Evolutionary conservation across 2,329 filamentous ascomycete genomes (phyloP), one percentile per base, ranked within the genome.

Genomic region (Fusarium pseudonygamai): DNA sequence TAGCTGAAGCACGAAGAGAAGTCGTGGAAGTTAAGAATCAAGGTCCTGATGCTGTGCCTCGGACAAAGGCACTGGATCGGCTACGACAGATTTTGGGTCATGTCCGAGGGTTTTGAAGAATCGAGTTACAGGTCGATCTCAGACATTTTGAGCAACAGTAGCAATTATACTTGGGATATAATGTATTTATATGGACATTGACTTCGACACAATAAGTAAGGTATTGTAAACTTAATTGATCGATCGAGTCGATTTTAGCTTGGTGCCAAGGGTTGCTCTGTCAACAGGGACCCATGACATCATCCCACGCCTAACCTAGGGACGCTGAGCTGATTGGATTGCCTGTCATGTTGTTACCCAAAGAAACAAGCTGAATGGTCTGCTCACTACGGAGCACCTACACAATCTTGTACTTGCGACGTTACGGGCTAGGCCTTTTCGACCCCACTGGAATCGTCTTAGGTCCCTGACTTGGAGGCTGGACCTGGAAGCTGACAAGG

Each of bases 1-100:
- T 90, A 15, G 82, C 84, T 56, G 85, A 88, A 68, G 91, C 91
- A 8, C 83, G 83, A 64, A 80, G 81, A 50, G 91, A 93, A 78
- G 79, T 93, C 26, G 82, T 87, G 53, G 78, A 83, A 32, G 78
- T 85, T 30, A 57, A 66, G 36, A 57, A 63, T 14, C 53, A 37
- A 20, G 78, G 82, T 59, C 34, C 59, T 53, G 39, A 52, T 59
- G 60, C 59, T 22, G 56, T 43, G 11, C 50, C 71, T 15, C 75
- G 78, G 52, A 75, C 77, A 22, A 80, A 69, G 53, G 81, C 83
- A 11, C 75, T 84, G 45, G 74, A 75, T 50, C 78, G 83, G 24
- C 73, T 84, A 28, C 77, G 79, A 59, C 82, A 82, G 58, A 79
- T 84, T 43, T 71, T 84, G 37, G 78, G 79, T 32, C 83, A 84